Conservation (phyloP, 2,329 filamentous ascomycete species). For the Aspergillus aculeatus region DNA sequence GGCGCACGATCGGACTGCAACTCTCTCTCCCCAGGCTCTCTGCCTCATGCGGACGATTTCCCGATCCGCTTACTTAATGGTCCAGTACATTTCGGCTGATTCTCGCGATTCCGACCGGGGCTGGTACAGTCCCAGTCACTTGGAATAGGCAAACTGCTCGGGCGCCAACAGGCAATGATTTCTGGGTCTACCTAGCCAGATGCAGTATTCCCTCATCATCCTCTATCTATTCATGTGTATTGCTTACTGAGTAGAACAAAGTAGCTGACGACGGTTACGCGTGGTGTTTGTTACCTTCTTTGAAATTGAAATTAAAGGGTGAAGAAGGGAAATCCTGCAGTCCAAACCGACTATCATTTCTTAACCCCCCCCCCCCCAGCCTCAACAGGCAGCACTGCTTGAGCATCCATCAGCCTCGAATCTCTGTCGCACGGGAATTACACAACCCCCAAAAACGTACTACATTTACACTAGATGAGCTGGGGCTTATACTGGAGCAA, state of each 20-base stretch:
- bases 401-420: background rate
- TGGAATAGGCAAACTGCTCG: no score
- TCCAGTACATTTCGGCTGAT: background rate
- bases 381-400: background rate
- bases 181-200: no score
- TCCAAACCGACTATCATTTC: background rate
- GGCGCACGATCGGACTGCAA: background rate
- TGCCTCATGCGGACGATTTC: background rate
- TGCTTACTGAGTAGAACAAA: no score
- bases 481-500: no score
- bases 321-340: constrained; percentile 1
- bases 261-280: background rate
- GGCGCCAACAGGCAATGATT: background rate
- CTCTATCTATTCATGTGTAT: no score
- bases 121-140: no score
- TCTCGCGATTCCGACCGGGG: background rate
- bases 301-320: constrained; percentile 2
- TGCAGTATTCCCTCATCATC: no score
- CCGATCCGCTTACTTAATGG: background rate
- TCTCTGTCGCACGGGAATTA: no score
- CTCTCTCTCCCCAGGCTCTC: background rate
- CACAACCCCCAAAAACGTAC: no score
- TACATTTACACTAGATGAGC: no score
- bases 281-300: background rate
- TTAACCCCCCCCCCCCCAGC: background rate